Base-by-base conservation (phyloP, 1,139 yeast species). In the Geotrichum candidum region DNA sequence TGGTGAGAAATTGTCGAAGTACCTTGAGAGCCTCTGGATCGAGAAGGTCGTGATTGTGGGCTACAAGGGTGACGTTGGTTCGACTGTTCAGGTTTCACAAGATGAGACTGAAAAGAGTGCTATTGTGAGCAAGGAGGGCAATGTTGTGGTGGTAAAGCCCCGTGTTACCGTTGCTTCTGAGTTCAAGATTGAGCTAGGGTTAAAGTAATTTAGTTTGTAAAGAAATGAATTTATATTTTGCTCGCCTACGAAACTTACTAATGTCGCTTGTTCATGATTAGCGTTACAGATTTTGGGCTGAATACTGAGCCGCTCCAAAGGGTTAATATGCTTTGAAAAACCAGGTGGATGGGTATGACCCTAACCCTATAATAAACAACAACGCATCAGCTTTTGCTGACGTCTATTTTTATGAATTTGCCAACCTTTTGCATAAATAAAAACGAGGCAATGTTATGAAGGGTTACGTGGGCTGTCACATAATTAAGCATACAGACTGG, bases 11-110 rank as follows among this genome's bases (percentile, higher is more conserved):
- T 33, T 54, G 31, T 54, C 61, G 7, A 38, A 53, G 25, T 62
- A 59, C 35, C 41, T 62, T 51, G 59, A 62, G 18, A 50, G 56
- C 18, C 46, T 62, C 29, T 62, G 64, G 64, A 55, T 62, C 53
- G 96, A 88, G 69, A 82, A 81, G 67, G 80, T 92, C 31, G 73
- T 85, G 1, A 70, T 91, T 51, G 74, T 86, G 51, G 85, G 86
- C 6, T 58, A 29, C 41, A n/a, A 46, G 11, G 57, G 57, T 18
- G 35, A 41, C n/a, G 35, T 27, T 25, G 48, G 48, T 23, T 23
- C 18, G 22, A n/a, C 48, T 10, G 53, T 23, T 7, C 18, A 51
- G 29, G 53, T 51, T 3, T 27, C 35, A 2, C 53, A 51, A 7
- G 48, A 23, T 18, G 48, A 15, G 18, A 15, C 23, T n/a, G 23